Evolutionary conservation across 352 stramenopile species (phyloP), one percentile per base, ranked within the genome.

Genomic region (Pythium scleroteichum): DNA sequence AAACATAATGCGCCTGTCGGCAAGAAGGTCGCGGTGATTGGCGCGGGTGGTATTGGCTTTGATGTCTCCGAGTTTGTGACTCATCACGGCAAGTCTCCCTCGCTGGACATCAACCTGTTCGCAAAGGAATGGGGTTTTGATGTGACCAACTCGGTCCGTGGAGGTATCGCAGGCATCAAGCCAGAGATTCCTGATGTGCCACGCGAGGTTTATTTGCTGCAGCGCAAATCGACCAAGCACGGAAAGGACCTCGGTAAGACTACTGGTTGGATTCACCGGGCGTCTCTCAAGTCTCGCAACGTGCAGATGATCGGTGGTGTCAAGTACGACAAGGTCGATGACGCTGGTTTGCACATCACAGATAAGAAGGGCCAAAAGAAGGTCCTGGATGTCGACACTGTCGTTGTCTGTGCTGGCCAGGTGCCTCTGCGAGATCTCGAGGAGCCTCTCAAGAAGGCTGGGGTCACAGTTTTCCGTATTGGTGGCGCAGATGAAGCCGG

Each of bases 31-130:
- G 97, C 96, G 2, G 77, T 99, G 35, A 97, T 99, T 67, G 97
- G 97, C 38, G 96, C 96, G 23, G 97, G 97, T 58, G 97, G 97
- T 4, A 99, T 99, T 64, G 97, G 97, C n/a, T 99, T 99, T 68
- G 97, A 99, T 79, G 92, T 99, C 8, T 85, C 92, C 13, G 97
- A 99, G 67, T 99, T 94, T 64, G 67, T 99, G 19, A 78, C 95
- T 12, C 87, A 98, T 66, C 74, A 88, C 7, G 79, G 80, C 45
- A 75, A 78, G 51, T 88, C 79, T 12, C 71, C 80, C 17, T 86
- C 75, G 32, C 73, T 92, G 1, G 87, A 88, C 33, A 62, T 96
- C 2, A 68, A 90, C 40, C 72, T 89, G 39, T 98, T 98, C 62
- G 85, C 92, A 24, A 80, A 92, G 62, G 95, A 98, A 66, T 99